A percentile compares a stretch with the other conserved stretches of the same genome.
phyloP scores from a whole-genome alignment of 2,329 filamentous ascomycete species.

The Talaromyces sp. region DNA sequence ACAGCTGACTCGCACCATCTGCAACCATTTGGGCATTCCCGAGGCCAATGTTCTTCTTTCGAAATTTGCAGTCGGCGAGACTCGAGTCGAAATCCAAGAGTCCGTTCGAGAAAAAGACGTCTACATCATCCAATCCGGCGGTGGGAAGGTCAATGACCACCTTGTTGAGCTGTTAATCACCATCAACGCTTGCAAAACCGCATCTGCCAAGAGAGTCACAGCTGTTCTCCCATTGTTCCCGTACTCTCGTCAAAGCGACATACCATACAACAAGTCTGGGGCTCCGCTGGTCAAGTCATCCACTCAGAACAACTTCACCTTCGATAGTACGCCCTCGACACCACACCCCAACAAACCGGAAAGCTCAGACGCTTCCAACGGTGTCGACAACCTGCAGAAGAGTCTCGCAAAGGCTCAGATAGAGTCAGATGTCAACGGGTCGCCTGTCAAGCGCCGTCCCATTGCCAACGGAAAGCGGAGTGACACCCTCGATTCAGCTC shows the following conservation, averaged over 20 bases:
- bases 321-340: slow-evolving; percentile 86
- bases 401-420: slow-evolving; percentile 64
- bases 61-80: slow-evolving; percentile 95
- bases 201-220: slow-evolving; percentile 86
- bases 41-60: slow-evolving; percentile 73
- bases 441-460: slow-evolving; percentile 37
- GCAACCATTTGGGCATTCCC: slow-evolving; percentile 82
- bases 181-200: slow-evolving; percentile 95
- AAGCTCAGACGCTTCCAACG: slow-evolving; percentile 60
- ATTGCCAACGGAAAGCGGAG: slow-evolving; percentile 33
- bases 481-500: slow-evolving; percentile 33
- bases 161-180: slow-evolving; percentile 96
- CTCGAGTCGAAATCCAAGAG: slow-evolving; percentile 90
- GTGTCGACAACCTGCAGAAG: slow-evolving; percentile 64
- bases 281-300: slow-evolving; percentile 74
- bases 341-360: slow-evolving; percentile 67
- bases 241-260: slow-evolving; percentile 91
- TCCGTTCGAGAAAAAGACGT: slow-evolving; percentile 97
- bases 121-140: slow-evolving; percentile 94
- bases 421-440: slow-evolving; percentile 46
- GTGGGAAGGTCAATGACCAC: slow-evolving; percentile 90
- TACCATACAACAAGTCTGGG: slow-evolving; percentile 93
- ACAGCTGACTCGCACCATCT: slow-evolving; percentile 77
- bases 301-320: slow-evolving; percentile 56
- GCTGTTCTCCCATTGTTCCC: slow-evolving; percentile 93